Base-by-base conservation (phyloP, 208 protist genomes). In the Acanthamoeba triangularis region DNA sequence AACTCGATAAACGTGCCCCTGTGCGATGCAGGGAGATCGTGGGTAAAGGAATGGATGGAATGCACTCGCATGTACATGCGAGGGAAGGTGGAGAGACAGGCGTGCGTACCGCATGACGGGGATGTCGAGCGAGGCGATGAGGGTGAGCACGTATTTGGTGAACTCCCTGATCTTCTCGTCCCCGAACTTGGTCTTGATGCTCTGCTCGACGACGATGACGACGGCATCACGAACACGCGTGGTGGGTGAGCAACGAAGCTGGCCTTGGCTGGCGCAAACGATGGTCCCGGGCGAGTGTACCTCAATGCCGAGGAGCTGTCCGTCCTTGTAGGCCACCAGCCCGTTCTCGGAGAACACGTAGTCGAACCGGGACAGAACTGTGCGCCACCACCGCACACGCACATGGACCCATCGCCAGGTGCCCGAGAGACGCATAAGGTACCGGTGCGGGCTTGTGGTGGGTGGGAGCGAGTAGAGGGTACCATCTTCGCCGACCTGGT, bases 1-100 rank as follows among this genome's bases (percentile, higher is more conserved):
- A 99, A 99, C 98, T 99, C 99, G 85, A 99, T 96, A 96, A 99
- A 99, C 11, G 99, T 99, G 65, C 99, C 99, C 72, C 99, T 98
- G 95, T 61, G 10, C 41, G 44, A n/a, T n/a, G 74, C 14, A 16
- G 1, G 41, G 37, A 25, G 6, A 16, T 67, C 16, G 82, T 7
- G 47, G 1, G 54, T 0, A 37, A 65, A 13, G 16, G 54, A 28
- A 84, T 11, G 41, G 49, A 8, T 30, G 67, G 25, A n/a, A n/a
- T n/a, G n/a, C n/a, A n/a, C n/a, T n/a, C n/a, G n/a, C n/a, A n/a
- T n/a, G n/a, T n/a, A n/a, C n/a, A n/a, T n/a, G n/a, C n/a, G n/a
- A n/a, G n/a, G n/a, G n/a, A n/a, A n/a, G n/a, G 23, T 37, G 54
- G 35, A 56, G 49, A 56, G 7, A 35, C 8, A 63, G 44, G 33